These are phyloP conservation scores for Grifola frondosa DNA, from an alignment of 1,284 basidiomycete species.

Conservation along the genomic window DNA sequence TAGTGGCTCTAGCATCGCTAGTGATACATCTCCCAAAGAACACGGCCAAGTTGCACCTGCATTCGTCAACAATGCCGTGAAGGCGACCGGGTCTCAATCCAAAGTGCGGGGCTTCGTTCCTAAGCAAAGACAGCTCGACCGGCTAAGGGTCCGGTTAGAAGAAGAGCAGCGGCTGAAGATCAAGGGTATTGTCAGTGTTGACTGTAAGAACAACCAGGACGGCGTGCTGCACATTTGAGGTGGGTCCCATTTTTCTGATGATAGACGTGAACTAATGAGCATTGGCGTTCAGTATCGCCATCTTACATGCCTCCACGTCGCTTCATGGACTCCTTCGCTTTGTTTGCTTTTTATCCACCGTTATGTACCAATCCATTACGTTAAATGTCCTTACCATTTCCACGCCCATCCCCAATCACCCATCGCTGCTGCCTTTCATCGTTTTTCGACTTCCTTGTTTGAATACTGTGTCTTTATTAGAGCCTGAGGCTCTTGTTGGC, in stretches of 20 bases:
- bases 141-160: conserved; percentile 52
- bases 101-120: conserved; percentile 48
- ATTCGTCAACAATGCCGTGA: conserved; percentile 18
- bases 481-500: conserved; percentile 19
- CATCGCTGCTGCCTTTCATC: conserved; percentile 13
- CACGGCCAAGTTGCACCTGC: too few species aligned
- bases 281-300: conserved; percentile 1
- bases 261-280: not conserved
- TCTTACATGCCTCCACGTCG: conserved; percentile 14
- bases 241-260: conserved; percentile 1
- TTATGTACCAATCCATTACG: conserved; percentile 8
- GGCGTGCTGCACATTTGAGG: conserved; percentile 21
- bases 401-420: conserved; percentile 2
- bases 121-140: conserved; percentile 62
- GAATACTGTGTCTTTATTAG: conserved; percentile 13
- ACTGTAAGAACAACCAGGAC: conserved; percentile 12
- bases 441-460: conserved; percentile 10
- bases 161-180: conserved; percentile 32
- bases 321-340: conserved; percentile 17
- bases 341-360: conserved; percentile 15
- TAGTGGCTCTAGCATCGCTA: conserved; percentile 24
- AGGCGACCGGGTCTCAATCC: conserved; percentile 13
- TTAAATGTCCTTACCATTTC: conserved; percentile 11
- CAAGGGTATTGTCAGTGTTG: conserved; percentile 11
- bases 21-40: conserved; percentile 12